Conservation (phyloP, 2,329 filamentous ascomycete species). For the Penicillium sp. region DNA sequence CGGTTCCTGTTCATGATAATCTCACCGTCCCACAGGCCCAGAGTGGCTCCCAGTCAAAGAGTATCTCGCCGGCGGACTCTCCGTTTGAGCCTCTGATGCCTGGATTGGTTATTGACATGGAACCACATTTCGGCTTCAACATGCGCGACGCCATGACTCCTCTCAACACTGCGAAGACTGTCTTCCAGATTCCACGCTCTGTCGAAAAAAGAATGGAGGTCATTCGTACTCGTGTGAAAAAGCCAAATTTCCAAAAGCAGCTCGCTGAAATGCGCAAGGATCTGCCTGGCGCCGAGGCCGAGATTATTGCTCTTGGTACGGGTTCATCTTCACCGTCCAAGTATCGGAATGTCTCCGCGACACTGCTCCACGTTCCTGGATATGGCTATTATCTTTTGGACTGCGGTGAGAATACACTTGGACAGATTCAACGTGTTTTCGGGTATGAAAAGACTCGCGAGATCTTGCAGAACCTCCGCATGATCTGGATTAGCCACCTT, state of each 20-base stretch:
- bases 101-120: conserved; percentile 47
- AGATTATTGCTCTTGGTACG: conserved; percentile 86
- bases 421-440: conserved; percentile 78
- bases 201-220: conserved; percentile 33
- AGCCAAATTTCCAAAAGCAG: conserved; percentile 34
- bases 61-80: conserved; percentile 8
- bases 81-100: conserved; percentile 41
- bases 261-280: conserved; percentile 56
- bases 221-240: conserved; percentile 30
- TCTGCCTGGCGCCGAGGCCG: conserved; percentile 72
- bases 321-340: conserved; percentile 89
- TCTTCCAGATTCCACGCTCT: conserved; percentile 30
- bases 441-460: conserved; percentile 63
- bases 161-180: conserved; percentile 26
- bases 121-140: conserved; percentile 47
- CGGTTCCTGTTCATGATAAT: conserved; percentile 67
- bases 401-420: conserved; percentile 87
- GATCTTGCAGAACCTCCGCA: conserved; percentile 75
- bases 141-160: conserved; percentile 30
- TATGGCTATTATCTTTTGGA: conserved; percentile 90
- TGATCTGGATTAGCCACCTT: conserved; percentile 91
- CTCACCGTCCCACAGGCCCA: conserved; percentile 44
- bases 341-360: conserved; percentile 92
- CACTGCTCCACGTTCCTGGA: conserved; percentile 78
- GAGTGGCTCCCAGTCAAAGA: neutral